Base-by-base conservation (phyloP, 2,329 filamentous ascomycete species). In the Talaromyces marneffei region DNA sequence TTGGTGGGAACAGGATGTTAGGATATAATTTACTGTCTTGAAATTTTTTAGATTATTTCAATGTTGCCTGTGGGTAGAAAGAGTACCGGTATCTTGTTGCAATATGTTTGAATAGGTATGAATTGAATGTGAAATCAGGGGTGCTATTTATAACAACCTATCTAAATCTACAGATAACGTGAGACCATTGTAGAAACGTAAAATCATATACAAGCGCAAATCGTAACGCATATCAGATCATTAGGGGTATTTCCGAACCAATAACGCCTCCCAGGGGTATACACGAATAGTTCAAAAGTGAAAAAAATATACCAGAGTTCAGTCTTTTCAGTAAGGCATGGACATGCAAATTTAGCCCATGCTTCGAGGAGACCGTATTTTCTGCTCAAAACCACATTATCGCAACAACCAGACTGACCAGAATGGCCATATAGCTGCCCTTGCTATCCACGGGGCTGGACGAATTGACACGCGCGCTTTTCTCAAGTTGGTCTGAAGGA, bases 1-100 rank as follows among this genome's bases (percentile, higher is more conserved):
- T 91, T 71, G 89, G 89, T 3, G 89, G 46, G 66, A 61, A 31
- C 50, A 61, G 29, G 57, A 66, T 39, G 60, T 66, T 14, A 66
- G 63, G 27, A 64, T 68, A 37, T 68, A 55, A 65, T 37, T 33
- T 1, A 31, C 3, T 29, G 5, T 48, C n/a, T 29, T 8, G 25
- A 14, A 20, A n/a, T 33, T 16, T 50, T 29, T 12, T 18, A 50
- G 4, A 31, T 48, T 20, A 8, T 7, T 27, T 46, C n/a, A n/a
- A n/a, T n/a, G n/a, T n/a, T n/a, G 12, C 44, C 23, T n/a, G 7
- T 9, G n/a, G 44, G 16, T 27, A 4, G 6, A 48, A 4, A n/a
- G 6, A 16, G 12, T 12, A 46, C 2, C 10, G 7, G 3, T 46
- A 27, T 31, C 25, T 31, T 50, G 25, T 29, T 31, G 5, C 16